Evolutionary conservation across 2,329 filamentous ascomycete genomes (phyloP).

Genomic region (Aureobasidium musti): DNA sequence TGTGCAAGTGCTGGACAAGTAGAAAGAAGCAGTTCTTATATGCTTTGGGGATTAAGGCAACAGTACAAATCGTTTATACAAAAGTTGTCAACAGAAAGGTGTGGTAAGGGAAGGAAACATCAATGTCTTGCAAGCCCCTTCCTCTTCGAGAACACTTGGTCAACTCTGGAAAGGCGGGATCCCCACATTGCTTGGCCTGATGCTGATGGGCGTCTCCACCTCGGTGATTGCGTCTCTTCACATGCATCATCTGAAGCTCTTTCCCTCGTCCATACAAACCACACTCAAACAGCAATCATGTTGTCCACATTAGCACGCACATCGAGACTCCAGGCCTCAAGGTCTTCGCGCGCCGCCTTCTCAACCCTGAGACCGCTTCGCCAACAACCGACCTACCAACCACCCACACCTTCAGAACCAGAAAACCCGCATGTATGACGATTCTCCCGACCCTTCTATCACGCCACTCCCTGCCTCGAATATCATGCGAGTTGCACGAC

Average conservation of each 20-base stretch:
- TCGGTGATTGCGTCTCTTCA: not conserved
- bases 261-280: too few species aligned
- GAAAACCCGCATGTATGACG: constrained; percentile 27
- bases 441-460: not conserved
- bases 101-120: not conserved
- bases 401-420: constrained; percentile 24
- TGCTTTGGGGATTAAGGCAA: not conserved
- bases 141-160: constrained; percentile 21
- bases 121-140: not conserved
- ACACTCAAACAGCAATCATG: not conserved
- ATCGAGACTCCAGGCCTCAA: not conserved
- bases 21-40: not conserved
- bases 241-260: not conserved
- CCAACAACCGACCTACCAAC: constrained; percentile 26
- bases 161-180: constrained; percentile 17
- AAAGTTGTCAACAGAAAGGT: not conserved
- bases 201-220: not conserved
- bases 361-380: not conserved
- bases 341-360: not conserved
- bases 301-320: not conserved
- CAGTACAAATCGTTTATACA: not conserved
- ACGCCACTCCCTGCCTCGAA: not conserved
- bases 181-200: constrained; percentile 4
- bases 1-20: not conserved
- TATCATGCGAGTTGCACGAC: not conserved